phyloP scores from a whole-genome alignment of 495 filamentous ascomycete species.

The Hypoxylon fragiforme region DNA sequence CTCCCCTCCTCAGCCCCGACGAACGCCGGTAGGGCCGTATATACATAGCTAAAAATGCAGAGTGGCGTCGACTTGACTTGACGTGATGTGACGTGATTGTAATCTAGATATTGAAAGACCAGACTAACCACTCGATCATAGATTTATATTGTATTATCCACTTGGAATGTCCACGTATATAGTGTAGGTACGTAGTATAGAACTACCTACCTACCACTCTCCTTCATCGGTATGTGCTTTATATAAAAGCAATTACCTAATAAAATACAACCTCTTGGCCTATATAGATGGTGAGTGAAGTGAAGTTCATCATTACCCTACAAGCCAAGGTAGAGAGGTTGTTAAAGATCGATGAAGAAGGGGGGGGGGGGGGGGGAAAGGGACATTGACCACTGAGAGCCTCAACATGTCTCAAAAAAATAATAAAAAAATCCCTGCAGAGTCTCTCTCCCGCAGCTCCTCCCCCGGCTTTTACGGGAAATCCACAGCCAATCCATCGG shows the following conservation, averaged over 20 bases:
- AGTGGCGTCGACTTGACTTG: constrained; percentile 31
- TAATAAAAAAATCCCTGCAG: too few species aligned
- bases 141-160: constrained; percentile 1
- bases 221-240: too few species aligned
- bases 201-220: too few species aligned
- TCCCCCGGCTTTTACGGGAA: constrained; percentile 29
- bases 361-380: background rate
- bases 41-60: too few species aligned
- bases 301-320: constrained; percentile 15
- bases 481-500: constrained; percentile 8
- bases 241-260: too few species aligned
- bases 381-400: constrained; percentile 29
- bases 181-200: too few species aligned
- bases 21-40: constrained; percentile 24
- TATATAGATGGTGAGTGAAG: too few species aligned
- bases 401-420: too few species aligned
- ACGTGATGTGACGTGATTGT: constrained; percentile 33
- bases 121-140: constrained; percentile 20
- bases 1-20: constrained; percentile 14
- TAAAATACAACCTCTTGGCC: too few species aligned
- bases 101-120: too few species aligned
- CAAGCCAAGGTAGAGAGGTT: too few species aligned
- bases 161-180: too few species aligned
- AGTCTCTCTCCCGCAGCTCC: constrained; percentile 15
- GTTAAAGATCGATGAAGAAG: background rate